Evolutionary conservation across 2,329 filamentous ascomycete species (phyloP), one percentile per base, ranked within the genome.

Genomic region (Aspergillus pseudoviridinutans): DNA sequence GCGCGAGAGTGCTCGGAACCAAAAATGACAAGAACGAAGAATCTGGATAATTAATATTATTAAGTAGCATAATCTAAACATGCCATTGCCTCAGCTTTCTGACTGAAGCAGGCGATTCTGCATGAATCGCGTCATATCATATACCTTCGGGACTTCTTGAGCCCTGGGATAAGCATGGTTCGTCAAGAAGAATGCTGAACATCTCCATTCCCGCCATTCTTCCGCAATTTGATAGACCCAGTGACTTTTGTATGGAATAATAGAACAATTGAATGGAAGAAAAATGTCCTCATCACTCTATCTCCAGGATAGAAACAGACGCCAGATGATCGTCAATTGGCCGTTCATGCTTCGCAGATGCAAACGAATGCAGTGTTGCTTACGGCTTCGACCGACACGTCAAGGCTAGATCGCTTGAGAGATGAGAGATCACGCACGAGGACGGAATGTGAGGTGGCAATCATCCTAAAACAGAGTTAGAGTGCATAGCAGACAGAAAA

Each of bases 381-480:
- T 17, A 38, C 32, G 32, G 32, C 14, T 14, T 38, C 14, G 32
- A 38, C 32, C 32, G 6, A 38, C 14, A 17, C 4, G 14, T 17
- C 32, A 38, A 38, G 32, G 32, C 41, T 22, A 44, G 44, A 27
- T 14, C 22, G 7, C 4, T 5, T 47, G 22, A 8, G 44, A 27
- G 44, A 24, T 47, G 49, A 54, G 38, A 22, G 52, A 57, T 73
- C 68, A 78, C 53, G 73, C 61, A 53, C 78, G 75, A 46, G 77
- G 72, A 53, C 76, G 82, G 71, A 94, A 92, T 1, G 87, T 87
- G 67, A 94, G 82, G 56, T 89, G 87, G 78, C 90, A 94, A 72
- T 94, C 88, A 72, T 95, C 91, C 90, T 93, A 63, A 4, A 61
- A 72, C 66, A 51, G 14, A 58, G 56, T 71, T 61, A 66, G 65